A percentile compares a stretch with the other conserved stretches of the same genome.
Evolutionary conservation across 2,329 filamentous ascomycete species (phyloP).

Genomic region (Lecanicillium sp.): DNA sequence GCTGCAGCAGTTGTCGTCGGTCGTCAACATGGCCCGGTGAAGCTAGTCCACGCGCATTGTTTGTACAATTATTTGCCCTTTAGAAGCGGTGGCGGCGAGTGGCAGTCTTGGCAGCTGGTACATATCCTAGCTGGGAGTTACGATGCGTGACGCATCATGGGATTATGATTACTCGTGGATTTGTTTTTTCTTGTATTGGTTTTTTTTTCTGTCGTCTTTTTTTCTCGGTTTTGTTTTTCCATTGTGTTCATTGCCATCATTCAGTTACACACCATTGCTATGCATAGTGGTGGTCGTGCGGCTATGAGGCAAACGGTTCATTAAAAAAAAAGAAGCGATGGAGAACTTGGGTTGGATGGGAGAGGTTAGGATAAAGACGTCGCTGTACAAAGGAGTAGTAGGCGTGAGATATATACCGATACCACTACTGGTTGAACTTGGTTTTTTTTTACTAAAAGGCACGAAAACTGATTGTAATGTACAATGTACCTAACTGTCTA

Average conservation of each 20-base stretch:
- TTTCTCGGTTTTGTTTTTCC: constrained; percentile 1
- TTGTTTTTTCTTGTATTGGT: constrained; percentile 7
- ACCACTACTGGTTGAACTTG: constrained; percentile 16
- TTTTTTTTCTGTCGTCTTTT: not conserved
- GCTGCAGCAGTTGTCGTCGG: constrained; percentile 62
- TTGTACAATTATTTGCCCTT: constrained; percentile 12
- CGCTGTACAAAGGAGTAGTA: constrained; percentile 21
- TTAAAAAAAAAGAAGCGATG: constrained; percentile 16
- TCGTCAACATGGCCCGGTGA: constrained; percentile 49
- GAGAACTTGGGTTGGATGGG: not conserved
- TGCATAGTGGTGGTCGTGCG: not conserved
- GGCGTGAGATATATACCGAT: constrained; percentile 21
- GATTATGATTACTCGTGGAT: constrained; percentile 4
- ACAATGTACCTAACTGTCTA: constrained; percentile 9
- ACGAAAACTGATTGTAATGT: constrained; percentile 9
- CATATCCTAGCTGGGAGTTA: constrained; percentile 4
- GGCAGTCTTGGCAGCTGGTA: constrained; percentile 1
- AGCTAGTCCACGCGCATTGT: constrained; percentile 62
- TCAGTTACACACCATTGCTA: constrained; percentile 2
- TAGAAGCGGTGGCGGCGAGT: not conserved
- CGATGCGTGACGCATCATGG: constrained; percentile 6
- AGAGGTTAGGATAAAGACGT: constrained; percentile 8
- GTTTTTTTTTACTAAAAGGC: not conserved
- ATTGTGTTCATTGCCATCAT: constrained; percentile 7
- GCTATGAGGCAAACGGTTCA: not conserved